phyloP scores from a whole-genome alignment of 2,329 filamentous ascomycete species.

The Didymella sp. region DNA sequence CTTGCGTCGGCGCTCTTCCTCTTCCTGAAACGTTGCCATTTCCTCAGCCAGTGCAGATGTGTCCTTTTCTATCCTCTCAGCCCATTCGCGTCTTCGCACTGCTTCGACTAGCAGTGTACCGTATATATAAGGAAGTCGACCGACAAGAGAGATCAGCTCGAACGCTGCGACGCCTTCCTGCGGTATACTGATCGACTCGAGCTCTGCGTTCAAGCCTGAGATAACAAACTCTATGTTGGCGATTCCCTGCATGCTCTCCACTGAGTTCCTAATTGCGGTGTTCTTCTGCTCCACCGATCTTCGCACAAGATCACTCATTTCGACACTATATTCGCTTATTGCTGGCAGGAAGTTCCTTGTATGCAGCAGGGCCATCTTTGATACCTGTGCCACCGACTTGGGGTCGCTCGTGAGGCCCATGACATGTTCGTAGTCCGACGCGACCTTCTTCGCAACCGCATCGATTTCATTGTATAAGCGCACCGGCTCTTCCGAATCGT shows the following conservation, averaged over 20 bases:
- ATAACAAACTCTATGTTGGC: constrained; percentile 80
- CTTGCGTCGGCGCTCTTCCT: constrained; percentile 85
- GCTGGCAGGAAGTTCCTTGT: constrained; percentile 69
- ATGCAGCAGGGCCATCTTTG: constrained; percentile 69
- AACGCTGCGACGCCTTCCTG: constrained; percentile 81
- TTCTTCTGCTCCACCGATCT: constrained; percentile 69
- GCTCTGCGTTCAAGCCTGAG: constrained; percentile 72
- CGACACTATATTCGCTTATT: constrained; percentile 62
- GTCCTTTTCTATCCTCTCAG: constrained; percentile 84
- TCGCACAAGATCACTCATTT: constrained; percentile 63
- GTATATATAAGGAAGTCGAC: constrained; percentile 86
- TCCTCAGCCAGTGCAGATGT: constrained; percentile 89
- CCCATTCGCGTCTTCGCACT: constrained; percentile 86
- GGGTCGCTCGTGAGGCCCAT: constrained; percentile 71
- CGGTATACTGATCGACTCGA: constrained; percentile 73
- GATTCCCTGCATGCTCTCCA: constrained; percentile 81
- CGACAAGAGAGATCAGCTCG: constrained; percentile 78
- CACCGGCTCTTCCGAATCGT: constrained; percentile 67
- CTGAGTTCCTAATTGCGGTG: constrained; percentile 67
- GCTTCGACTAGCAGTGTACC: constrained; percentile 88
- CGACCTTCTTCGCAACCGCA: constrained; percentile 83
- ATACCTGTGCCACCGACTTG: constrained; percentile 67
- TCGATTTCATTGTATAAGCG: constrained; percentile 84
- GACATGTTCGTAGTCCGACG: constrained; percentile 82
- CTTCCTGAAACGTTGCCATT: constrained; percentile 88